These are phyloP conservation scores for Cladosporium sp. DNA, from an alignment of 2,329 filamentous ascomycete species.

Conservation along the genomic window DNA sequence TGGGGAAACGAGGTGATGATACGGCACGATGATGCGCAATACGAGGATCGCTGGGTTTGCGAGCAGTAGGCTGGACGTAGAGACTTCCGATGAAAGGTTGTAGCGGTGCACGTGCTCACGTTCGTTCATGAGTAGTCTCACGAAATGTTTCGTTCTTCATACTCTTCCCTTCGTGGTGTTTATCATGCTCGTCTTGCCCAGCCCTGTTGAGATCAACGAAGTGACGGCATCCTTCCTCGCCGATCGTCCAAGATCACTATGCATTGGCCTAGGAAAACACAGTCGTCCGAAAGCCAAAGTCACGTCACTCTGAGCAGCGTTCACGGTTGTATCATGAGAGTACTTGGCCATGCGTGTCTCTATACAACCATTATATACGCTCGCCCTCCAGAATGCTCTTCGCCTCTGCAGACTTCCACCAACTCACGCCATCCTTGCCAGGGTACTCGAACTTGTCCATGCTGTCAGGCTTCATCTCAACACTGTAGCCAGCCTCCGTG, in stretches of 20 bases:
- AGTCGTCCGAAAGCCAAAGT: too few species aligned
- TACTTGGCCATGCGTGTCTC: not conserved
- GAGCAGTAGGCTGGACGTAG: constrained; percentile 20
- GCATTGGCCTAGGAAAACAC: too few species aligned
- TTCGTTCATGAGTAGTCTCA: constrained; percentile 12
- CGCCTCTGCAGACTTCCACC: constrained; percentile 81
- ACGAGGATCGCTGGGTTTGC: constrained; percentile 28
- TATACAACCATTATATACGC: constrained; percentile 1
- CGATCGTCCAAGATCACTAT: too few species aligned
- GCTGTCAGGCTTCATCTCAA: constrained; percentile 86
- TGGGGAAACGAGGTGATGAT: constrained; percentile 12
- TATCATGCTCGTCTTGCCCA: too few species aligned
- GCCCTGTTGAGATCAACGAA: too few species aligned
- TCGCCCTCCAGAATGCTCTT: constrained; percentile 61
- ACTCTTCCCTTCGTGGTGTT: not conserved
- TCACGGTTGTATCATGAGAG: too few species aligned
- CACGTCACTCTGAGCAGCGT: too few species aligned
- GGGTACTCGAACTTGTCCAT: constrained; percentile 77
- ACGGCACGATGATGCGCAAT: constrained; percentile 33
- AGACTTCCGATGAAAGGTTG: constrained; percentile 33
- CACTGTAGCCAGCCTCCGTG: constrained; percentile 75
- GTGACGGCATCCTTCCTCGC: too few species aligned
- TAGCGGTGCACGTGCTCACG: constrained; percentile 26
- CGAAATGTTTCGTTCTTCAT: constrained; percentile 2
- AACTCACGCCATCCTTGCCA: constrained; percentile 69